Conservation (phyloP, 106 monocot genomes). For the Acorus gramineus region DNA sequence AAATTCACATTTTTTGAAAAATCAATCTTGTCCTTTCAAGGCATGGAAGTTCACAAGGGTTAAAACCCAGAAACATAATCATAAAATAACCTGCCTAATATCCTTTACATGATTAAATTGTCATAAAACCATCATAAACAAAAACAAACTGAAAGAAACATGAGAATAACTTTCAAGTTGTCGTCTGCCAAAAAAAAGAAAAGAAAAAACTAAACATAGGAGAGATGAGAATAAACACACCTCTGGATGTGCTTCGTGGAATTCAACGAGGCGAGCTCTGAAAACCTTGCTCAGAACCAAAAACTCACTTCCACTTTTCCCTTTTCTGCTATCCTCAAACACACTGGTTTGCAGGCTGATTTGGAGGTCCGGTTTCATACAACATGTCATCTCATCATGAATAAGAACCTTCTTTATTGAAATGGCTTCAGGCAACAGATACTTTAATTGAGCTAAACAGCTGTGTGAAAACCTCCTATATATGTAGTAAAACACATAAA, state of each 20-base stretch:
- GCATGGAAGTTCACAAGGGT: no score
- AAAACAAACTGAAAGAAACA: no score
- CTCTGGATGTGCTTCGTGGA: constrained; percentile 37
- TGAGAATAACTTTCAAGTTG: no score
- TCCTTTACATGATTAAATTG: no score
- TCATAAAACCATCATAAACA: no score
- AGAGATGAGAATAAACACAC: constrained; percentile 4
- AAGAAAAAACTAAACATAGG: no score
- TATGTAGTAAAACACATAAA: background rate
- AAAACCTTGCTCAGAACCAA: constrained; percentile 35
- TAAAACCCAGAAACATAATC: no score
- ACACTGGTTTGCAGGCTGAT: constrained; percentile 27
- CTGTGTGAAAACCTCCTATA: constrained; percentile 45
- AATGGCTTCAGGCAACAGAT: constrained; percentile 50
- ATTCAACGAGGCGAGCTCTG: constrained; percentile 40
- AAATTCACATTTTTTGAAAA: no score
- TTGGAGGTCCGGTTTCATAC: constrained; percentile 60
- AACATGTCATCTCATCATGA: constrained; percentile 50
- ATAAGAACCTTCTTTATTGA: constrained; percentile 45
- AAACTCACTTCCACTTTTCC: constrained; percentile 29
- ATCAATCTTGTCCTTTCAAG: no score
- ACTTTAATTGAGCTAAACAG: constrained; percentile 53
- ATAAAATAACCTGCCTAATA: no score
- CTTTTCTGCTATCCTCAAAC: constrained; percentile 7
- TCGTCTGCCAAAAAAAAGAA: no score